phyloP scores from a whole-genome alignment of 1,284 basidiomycete species.

The Chalciporus sp. region DNA sequence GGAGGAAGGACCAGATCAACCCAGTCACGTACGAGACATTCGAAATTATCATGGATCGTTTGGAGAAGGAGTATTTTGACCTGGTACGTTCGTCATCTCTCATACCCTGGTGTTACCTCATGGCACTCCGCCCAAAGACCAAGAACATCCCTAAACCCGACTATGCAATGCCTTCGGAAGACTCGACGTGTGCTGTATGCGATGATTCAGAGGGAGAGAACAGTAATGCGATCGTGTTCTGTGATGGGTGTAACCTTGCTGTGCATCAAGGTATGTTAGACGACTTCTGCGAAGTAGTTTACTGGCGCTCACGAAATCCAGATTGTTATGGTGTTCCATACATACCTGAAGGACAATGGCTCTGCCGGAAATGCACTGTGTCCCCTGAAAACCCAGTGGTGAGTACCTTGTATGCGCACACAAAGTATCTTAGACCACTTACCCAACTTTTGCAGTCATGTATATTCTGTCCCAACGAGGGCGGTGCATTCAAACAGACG shows the following conservation, averaged over 20 bases:
- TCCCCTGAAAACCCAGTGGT: slow-evolving; percentile 96
- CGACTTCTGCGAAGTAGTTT: not conserved
- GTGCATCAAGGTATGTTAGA: slow-evolving; percentile 87
- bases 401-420: slow-evolving; percentile 33
- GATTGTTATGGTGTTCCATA: slow-evolving; percentile 99
- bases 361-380: slow-evolving; percentile 97
- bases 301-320: slow-evolving; percentile 34
- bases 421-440: not conserved
- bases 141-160: slow-evolving; percentile 89
- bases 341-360: slow-evolving; percentile 99
- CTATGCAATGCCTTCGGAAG: slow-evolving; percentile 83
- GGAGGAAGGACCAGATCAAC: slow-evolving; percentile 78
- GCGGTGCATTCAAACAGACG: slow-evolving; percentile 99
- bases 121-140: slow-evolving; percentile 53
- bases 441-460: slow-evolving; percentile 62
- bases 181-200: slow-evolving; percentile 95
- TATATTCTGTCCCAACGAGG: slow-evolving; percentile 93
- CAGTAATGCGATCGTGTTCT: slow-evolving; percentile 98
- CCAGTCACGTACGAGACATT: slow-evolving; percentile 85
- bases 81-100: slow-evolving; percentile 57
- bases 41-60: slow-evolving; percentile 94
- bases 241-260: slow-evolving; percentile 98
- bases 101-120: not conserved
- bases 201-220: slow-evolving; percentile 99
- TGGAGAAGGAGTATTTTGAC: slow-evolving; percentile 99